Conservation (phyloP, 1,284 basidiomycete species). For the Cutaneotrichosporon dermatis region DNA sequence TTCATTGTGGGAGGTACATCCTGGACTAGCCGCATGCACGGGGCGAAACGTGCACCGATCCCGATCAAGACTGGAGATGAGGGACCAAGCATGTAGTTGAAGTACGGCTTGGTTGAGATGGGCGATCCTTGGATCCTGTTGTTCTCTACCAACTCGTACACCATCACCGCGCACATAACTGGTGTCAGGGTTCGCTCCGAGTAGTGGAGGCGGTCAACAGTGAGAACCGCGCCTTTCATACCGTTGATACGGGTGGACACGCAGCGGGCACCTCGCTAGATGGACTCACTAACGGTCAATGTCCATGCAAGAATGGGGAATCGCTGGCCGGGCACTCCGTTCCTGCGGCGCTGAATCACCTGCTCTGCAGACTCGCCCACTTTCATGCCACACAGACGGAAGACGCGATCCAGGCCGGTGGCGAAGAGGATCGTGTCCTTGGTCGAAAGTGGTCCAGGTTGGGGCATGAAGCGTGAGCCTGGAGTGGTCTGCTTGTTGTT, state of each 20-base stretch:
- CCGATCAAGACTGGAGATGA: conserved; percentile 78
- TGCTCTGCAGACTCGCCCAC: background rate
- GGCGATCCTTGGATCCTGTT: conserved; percentile 67
- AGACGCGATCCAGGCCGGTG: conserved; percentile 16
- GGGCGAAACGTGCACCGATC: conserved; percentile 82
- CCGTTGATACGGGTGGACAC: no score
- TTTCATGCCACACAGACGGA: background rate
- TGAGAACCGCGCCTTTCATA: background rate
- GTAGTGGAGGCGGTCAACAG: no score
- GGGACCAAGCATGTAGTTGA: conserved; percentile 91
- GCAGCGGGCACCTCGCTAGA: no score
- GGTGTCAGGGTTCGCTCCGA: no score
- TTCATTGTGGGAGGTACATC: conserved; percentile 59
- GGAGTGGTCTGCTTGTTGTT: background rate
- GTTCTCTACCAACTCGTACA: conserved; percentile 75
- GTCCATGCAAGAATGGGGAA: background rate
- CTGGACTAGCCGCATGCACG: conserved; percentile 52
- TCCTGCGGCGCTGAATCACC: background rate
- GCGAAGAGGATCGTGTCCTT: conserved; percentile 15
- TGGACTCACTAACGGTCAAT: background rate
- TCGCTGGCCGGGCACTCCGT: background rate
- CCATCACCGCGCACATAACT: conserved; percentile 48
- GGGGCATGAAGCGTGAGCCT: background rate
- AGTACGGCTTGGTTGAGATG: conserved; percentile 70
- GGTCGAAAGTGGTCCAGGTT: background rate